Conservation (phyloP, 2,329 filamentous ascomycete genomes). For the Geoglossum cookeanum region DNA sequence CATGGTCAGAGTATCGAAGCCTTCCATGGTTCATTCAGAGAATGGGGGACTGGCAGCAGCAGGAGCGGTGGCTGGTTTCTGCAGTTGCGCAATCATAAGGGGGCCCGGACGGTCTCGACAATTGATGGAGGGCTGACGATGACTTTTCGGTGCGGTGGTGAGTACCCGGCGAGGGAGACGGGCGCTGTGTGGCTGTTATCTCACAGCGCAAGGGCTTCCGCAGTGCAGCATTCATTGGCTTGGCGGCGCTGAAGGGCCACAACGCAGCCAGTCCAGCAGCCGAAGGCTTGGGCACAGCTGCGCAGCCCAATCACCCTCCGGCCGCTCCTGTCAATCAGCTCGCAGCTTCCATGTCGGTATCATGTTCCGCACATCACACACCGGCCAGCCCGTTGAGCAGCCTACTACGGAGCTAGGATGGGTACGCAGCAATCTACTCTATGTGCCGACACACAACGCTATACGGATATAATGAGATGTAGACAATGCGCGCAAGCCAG, state of each 20-base stretch:
- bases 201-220: not conserved
- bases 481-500: not conserved
- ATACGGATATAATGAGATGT: not conserved
- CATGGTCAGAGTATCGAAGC: conserved; percentile 42
- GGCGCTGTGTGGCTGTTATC: not conserved
- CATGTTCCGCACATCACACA: not conserved
- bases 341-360: not conserved
- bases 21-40: conserved; percentile 22
- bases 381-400: not conserved
- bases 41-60: not conserved
- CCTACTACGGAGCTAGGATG: no score
- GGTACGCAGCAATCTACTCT: not conserved
- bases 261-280: not conserved
- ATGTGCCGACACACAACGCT: not conserved
- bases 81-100: not conserved
- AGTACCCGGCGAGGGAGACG: not conserved
- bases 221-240: not conserved
- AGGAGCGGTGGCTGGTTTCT: not conserved
- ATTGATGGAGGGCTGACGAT: not conserved
- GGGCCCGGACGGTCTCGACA: not conserved
- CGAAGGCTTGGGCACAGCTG: not conserved
- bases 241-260: not conserved
- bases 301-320: not conserved
- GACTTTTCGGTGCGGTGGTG: not conserved
- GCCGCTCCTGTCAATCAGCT: not conserved